These are phyloP conservation scores for Vitellaria paradoxa DNA, from an alignment of 179 eudicot genomes.

Conservation along the genomic window DNA sequence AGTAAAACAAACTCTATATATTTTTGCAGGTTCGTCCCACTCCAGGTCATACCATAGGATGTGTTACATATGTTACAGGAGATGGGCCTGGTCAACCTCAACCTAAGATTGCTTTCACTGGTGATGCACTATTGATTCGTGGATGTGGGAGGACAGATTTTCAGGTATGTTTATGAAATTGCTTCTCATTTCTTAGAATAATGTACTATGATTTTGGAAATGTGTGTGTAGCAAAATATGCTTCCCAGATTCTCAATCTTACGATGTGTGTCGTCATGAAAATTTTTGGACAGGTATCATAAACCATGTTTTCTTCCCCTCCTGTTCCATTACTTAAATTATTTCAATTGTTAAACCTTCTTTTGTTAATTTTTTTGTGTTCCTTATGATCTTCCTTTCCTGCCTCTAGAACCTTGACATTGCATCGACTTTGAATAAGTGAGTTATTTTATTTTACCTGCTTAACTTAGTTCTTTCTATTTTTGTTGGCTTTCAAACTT, in stretches of 20 bases:
- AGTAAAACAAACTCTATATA: not conserved
- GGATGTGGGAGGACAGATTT: slow-evolving; percentile 99
- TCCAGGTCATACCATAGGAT: slow-evolving; percentile 93
- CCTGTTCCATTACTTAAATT: not conserved
- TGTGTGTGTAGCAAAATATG: not conserved
- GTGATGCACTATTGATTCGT: slow-evolving; percentile 85
- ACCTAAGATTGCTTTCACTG: slow-evolving; percentile 93
- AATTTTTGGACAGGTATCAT: not conserved
- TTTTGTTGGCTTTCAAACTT: not conserved
- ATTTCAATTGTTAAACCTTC: not conserved
- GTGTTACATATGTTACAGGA: slow-evolving; percentile 94
- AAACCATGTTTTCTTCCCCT: not conserved
- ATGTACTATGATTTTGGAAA: not conserved
- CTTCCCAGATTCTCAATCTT: slow-evolving; percentile 3
- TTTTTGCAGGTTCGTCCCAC: slow-evolving; percentile 80
- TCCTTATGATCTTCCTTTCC: not conserved
- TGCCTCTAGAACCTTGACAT: not conserved
- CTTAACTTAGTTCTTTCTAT: not conserved
- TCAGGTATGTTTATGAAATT: slow-evolving; percentile 46
- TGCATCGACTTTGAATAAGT: not conserved
- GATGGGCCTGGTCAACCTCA: slow-evolving; percentile 82
- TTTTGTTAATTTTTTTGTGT: not conserved
- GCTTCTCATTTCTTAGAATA: not conserved
- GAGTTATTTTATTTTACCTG: not conserved
- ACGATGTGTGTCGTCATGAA: not conserved